phyloP scores from a whole-genome alignment of 768 basidiomycete genomes.

The Leccinum boreale region DNA sequence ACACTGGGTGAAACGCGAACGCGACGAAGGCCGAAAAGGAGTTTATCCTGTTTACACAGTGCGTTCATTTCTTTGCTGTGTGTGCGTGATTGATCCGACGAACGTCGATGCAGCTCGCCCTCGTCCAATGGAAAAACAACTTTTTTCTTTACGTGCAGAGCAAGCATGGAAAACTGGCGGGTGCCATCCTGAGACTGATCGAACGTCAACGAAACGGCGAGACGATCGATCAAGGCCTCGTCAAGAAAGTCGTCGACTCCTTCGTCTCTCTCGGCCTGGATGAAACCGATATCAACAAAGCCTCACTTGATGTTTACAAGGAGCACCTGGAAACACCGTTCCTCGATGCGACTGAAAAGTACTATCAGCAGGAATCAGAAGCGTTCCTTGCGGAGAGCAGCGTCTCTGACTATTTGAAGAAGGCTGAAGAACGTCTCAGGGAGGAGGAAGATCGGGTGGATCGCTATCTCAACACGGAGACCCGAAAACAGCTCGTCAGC shows the following conservation, averaged over 20 bases:
- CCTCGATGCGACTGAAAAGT: slow-evolving; percentile 82
- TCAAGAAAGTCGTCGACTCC: slow-evolving; percentile 94
- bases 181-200: slow-evolving; percentile 84
- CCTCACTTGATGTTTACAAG: slow-evolving; percentile 90
- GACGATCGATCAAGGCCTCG: slow-evolving; percentile 84
- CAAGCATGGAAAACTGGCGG: slow-evolving; percentile 77
- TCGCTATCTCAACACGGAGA: slow-evolving; percentile 86
- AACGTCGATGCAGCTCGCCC: slow-evolving; percentile 60
- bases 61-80: slow-evolving; percentile 29
- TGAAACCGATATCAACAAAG: slow-evolving; percentile 87
- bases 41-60: slow-evolving; percentile 97
- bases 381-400: slow-evolving; percentile 85
- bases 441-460: slow-evolving; percentile 97
- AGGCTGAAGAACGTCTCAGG: slow-evolving; percentile 85
- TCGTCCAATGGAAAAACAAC: slow-evolving; percentile 94
- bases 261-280: slow-evolving; percentile 95
- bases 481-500: slow-evolving; percentile 73
- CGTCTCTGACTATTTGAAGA: slow-evolving; percentile 92
- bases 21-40: slow-evolving; percentile 93
- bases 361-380: slow-evolving; percentile 90
- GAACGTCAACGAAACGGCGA: slow-evolving; percentile 95
- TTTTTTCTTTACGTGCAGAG: slow-evolving; percentile 88
- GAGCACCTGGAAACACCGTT: slow-evolving; percentile 89
- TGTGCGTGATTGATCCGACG: slow-evolving; percentile 1
- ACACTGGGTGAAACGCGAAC: slow-evolving; percentile 98